Conservation (phyloP, 2,329 filamentous ascomycete genomes). For the Falciphora oryzae region DNA sequence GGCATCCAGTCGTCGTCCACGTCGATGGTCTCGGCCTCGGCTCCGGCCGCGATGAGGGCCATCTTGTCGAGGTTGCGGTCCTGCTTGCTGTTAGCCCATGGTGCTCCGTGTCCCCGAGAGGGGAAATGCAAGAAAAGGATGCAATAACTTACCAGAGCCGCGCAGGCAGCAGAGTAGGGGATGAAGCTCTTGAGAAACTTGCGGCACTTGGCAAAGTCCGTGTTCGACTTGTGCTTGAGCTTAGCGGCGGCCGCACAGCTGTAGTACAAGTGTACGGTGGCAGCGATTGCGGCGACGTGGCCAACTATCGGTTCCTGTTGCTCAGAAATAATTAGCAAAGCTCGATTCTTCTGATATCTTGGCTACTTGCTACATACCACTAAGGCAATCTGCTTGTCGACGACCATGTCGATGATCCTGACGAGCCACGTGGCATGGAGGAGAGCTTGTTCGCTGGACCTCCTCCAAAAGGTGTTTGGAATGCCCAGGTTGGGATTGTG, state of each 20-base stretch:
- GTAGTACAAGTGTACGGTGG: conserved; percentile 48
- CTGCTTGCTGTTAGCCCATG: conserved; percentile 22
- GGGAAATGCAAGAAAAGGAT: no score
- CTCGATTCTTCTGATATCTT: no score
- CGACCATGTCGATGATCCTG: conserved; percentile 47
- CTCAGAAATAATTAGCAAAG: background rate
- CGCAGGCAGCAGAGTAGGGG: conserved; percentile 39
- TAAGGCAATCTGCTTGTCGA: conserved; percentile 41
- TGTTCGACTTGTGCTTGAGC: conserved; percentile 31
- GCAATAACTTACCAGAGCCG: conserved; percentile 32
- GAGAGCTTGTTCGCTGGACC: conserved; percentile 44
- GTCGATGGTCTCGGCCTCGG: conserved; percentile 20
- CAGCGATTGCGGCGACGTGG: conserved; percentile 44
- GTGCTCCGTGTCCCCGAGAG: no score
- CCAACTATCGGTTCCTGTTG: conserved; percentile 42
- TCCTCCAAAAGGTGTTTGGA: conserved; percentile 48
- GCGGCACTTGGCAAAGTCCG: conserved; percentile 45
- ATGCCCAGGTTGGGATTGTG: conserved; percentile 46
- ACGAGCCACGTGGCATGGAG: conserved; percentile 49
- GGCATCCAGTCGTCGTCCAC: conserved; percentile 48
- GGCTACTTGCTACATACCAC: conserved; percentile 16
- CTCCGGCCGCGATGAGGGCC: conserved; percentile 37
- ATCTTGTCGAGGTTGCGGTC: conserved; percentile 42
- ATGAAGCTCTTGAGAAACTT: conserved; percentile 43
- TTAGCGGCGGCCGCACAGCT: conserved; percentile 43